phyloP scores from a whole-genome alignment of 2,329 filamentous ascomycete species.

The Diaporthe capsici region DNA sequence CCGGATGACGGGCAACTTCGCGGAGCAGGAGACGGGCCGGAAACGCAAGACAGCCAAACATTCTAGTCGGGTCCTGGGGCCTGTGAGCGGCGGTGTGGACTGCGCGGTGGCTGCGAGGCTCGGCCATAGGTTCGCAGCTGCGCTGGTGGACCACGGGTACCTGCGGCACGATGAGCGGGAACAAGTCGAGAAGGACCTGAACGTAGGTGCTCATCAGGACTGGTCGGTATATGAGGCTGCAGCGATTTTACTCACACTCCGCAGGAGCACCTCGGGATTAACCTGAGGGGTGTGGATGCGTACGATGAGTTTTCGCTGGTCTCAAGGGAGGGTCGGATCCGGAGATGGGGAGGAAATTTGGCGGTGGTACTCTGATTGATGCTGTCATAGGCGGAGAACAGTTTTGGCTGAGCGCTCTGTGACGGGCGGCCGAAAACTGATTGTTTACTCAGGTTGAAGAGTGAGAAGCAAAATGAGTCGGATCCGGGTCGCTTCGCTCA shows the following conservation, averaged over 20 bases:
- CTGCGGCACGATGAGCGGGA: conserved; percentile 89
- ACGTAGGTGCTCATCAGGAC: conserved; percentile 33
- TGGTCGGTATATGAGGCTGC: conserved; percentile 16
- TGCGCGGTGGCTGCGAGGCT: conserved; percentile 91
- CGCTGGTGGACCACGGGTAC: conserved; percentile 86
- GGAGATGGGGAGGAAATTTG: conserved; percentile 88
- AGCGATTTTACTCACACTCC: conserved; percentile 64
- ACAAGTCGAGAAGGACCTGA: conserved; percentile 76
- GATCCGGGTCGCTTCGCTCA: not conserved
- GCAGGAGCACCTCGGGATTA: conserved; percentile 85
- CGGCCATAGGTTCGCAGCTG: conserved; percentile 74
- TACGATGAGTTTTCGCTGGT: conserved; percentile 78
- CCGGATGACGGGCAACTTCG: conserved; percentile 91
- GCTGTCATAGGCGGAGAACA: conserved; percentile 35
- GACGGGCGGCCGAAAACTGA: not conserved
- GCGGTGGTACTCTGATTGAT: conserved; percentile 40
- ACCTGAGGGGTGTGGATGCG: conserved; percentile 89
- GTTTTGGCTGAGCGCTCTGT: not conserved
- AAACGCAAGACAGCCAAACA: conserved; percentile 88
- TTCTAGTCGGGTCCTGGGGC: conserved; percentile 78
- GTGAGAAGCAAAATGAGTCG: conserved; percentile 64
- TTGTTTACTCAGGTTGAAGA: conserved; percentile 15
- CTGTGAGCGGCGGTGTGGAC: conserved; percentile 82
- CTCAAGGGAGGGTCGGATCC: conserved; percentile 84
- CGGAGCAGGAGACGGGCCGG: conserved; percentile 82